Conservation (phyloP, 352 stramenopile genomes). For the Phytopythium vexans region DNA sequence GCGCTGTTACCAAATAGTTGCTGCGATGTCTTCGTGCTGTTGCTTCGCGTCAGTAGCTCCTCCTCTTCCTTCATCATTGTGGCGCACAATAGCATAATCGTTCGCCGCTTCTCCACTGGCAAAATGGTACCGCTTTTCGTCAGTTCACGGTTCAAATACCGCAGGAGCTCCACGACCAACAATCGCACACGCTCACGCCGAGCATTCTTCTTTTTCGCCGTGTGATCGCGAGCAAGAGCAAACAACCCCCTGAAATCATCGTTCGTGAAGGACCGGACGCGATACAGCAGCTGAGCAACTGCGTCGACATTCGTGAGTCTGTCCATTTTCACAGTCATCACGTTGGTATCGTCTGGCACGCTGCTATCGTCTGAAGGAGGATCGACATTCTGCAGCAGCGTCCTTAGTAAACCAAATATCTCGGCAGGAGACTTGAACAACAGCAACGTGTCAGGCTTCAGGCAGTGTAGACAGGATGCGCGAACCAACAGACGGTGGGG, state of each 20-base stretch:
- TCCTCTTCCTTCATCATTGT: slow-evolving; percentile 74
- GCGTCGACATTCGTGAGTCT: slow-evolving; percentile 13
- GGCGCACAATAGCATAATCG: slow-evolving; percentile 44
- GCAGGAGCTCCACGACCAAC: slow-evolving; percentile 36
- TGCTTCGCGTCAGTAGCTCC: slow-evolving; percentile 31
- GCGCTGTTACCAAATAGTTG: slow-evolving; percentile 49
- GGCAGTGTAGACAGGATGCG: slow-evolving; percentile 29
- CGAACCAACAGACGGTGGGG: slow-evolving; percentile 24
- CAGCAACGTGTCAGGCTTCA: slow-evolving; percentile 50
- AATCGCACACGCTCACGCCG: slow-evolving; percentile 43
- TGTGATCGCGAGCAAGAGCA: slow-evolving; percentile 17
- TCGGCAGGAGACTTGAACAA: slow-evolving; percentile 52
- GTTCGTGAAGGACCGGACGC: slow-evolving; percentile 28
- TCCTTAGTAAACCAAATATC: slow-evolving; percentile 35
- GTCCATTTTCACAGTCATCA: too few species aligned
- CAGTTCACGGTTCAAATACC: slow-evolving; percentile 31
- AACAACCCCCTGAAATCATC: slow-evolving; percentile 32
- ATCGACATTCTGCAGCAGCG: slow-evolving; percentile 8
- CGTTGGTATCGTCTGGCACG: too few species aligned
- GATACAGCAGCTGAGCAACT: slow-evolving; percentile 28
- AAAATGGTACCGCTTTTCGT: slow-evolving; percentile 10
- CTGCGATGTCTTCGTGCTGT: slow-evolving; percentile 32
- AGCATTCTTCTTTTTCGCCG: slow-evolving; percentile 42
- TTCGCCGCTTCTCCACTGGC: slow-evolving; percentile 17
- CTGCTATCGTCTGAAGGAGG: too few species aligned